Conservation (phyloP, 768 basidiomycete genomes). For the Melanogaster broomeanus region DNA sequence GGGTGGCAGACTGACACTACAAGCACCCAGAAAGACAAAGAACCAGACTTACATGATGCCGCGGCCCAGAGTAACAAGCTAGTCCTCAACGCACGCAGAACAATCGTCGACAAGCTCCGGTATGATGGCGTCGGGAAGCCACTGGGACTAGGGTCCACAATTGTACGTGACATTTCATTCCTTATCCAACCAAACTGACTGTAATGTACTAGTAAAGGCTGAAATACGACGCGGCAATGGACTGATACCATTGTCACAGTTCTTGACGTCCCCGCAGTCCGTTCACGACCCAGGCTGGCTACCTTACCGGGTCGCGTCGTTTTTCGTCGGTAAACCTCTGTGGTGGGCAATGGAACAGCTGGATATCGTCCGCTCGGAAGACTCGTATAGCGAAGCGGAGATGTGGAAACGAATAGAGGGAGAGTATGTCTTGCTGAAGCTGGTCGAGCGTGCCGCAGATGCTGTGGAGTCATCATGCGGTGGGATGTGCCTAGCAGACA, state of each 20-base stretch:
- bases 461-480: constrained; percentile 46
- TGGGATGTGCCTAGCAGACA: constrained; percentile 52
- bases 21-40: constrained; percentile 6
- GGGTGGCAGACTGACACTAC: constrained; percentile 49
- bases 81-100: constrained; percentile 55
- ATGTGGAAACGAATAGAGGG: constrained; percentile 65
- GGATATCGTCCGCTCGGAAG: constrained; percentile 67
- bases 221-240: constrained; percentile 54
- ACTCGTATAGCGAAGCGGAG: constrained; percentile 45
- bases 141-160: constrained; percentile 64
- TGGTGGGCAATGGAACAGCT: constrained; percentile 87
- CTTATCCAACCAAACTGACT: constrained; percentile 21
- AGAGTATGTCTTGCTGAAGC: constrained; percentile 66
- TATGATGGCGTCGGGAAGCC: constrained; percentile 76
- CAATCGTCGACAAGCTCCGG: constrained; percentile 59
- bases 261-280: constrained; percentile 55
- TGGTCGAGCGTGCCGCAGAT: constrained; percentile 69
- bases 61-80: constrained; percentile 47
- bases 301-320: constrained; percentile 67
- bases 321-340: constrained; percentile 73
- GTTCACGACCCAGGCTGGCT: constrained; percentile 73
- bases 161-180: constrained; percentile 55
- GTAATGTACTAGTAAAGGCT: constrained; percentile 59
- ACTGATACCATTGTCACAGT: constrained; percentile 53
- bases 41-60: constrained; percentile 9